A percentile compares a stretch with the other conserved stretches of the same genome.
phyloP scores from a whole-genome alignment of 2,329 filamentous ascomycete species.

The Alternaria sp. region DNA sequence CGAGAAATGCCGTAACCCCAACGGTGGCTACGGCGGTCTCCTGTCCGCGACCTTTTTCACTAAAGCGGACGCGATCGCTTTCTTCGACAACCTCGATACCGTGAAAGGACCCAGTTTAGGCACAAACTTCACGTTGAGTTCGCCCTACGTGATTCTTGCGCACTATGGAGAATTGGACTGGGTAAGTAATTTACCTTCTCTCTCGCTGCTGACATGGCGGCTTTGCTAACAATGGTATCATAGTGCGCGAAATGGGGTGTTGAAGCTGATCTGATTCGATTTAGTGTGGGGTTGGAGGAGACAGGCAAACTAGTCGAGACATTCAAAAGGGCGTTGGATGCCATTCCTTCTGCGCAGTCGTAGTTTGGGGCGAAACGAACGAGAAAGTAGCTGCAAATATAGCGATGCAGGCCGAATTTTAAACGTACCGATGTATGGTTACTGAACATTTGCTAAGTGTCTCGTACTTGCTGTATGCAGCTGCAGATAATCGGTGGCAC shows the following conservation, averaged over 20 bases:
- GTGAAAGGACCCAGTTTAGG: conserved; percentile 94
- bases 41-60: conserved; percentile 83
- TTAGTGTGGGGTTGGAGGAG: conserved; percentile 92
- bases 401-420: background rate
- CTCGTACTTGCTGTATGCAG: background rate
- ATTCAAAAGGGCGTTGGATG: conserved; percentile 75
- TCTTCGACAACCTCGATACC: conserved; percentile 86
- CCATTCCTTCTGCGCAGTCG: conserved; percentile 46
- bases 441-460: background rate
- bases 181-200: conserved; percentile 57
- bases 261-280: conserved; percentile 78
- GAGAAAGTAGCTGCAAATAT: background rate
- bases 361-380: background rate
- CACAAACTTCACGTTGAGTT: conserved; percentile 94
- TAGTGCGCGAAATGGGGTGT: conserved; percentile 80
- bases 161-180: conserved; percentile 94
- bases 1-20: conserved; percentile 76
- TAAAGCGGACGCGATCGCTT: conserved; percentile 75
- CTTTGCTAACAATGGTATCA: conserved; percentile 16
- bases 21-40: conserved; percentile 88
- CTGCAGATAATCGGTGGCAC: background rate
- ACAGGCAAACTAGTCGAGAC: conserved; percentile 68
- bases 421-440: background rate
- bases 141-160: conserved; percentile 89
- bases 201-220: background rate